Evolutionary conservation across 1,139 yeast genomes (phyloP).

Genomic region (Yamadazyma diospyri): DNA sequence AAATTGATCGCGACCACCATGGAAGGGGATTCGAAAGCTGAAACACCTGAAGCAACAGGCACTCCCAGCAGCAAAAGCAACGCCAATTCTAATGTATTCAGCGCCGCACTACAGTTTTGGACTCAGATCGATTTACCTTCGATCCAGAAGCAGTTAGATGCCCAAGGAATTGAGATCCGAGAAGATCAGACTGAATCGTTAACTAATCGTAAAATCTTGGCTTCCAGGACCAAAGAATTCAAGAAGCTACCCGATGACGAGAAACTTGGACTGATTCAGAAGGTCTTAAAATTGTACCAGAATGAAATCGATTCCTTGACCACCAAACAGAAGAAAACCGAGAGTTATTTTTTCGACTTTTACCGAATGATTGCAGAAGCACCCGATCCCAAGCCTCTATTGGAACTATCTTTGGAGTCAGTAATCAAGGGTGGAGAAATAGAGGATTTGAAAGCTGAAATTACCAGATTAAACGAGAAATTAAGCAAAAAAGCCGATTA

Average conservation of each 20-base stretch:
- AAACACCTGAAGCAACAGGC: no score
- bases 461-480: conserved; percentile 55
- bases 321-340: conserved; percentile 70
- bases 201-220: conserved; percentile 68
- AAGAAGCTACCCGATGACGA: conserved; percentile 64
- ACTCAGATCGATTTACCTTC: conserved; percentile 64
- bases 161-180: conserved; percentile 69
- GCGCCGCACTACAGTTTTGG: conserved; percentile 70
- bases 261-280: conserved; percentile 64
- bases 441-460: conserved; percentile 50
- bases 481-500: conserved; percentile 71
- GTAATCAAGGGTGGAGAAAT: conserved; percentile 58
- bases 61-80: no score
- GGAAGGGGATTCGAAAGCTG: conserved; percentile 1
- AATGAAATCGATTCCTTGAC: conserved; percentile 83
- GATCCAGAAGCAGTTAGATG: conserved; percentile 70
- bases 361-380: conserved; percentile 82
- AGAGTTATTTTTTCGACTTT: conserved; percentile 66
- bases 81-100: conserved; percentile 23
- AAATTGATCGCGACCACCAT: conserved; percentile 4
- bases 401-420: conserved; percentile 69
- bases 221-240: conserved; percentile 79
- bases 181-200: conserved; percentile 67
- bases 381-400: conserved; percentile 85
- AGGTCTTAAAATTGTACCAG: conserved; percentile 76